Evolutionary conservation across 306 rosid genomes (phyloP), one percentile per base, ranked within the genome.

Genomic region (Alnus glutinosa): DNA sequence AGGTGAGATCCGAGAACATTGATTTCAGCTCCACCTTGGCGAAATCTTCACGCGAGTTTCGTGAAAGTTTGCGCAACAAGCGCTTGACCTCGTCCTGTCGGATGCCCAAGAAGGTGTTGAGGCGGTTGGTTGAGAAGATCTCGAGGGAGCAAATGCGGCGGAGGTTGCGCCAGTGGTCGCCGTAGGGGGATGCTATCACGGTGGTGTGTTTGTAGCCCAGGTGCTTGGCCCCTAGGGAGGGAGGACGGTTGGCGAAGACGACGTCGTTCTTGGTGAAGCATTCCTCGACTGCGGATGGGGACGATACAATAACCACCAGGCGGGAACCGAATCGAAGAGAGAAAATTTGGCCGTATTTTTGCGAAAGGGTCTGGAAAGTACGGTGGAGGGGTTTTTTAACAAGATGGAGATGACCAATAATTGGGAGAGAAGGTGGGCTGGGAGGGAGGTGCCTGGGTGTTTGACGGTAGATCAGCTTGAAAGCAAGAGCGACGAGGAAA

Each of bases 121-220:
- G 76, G 1, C 88, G 79, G 14, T 32, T 51, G 8, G 85, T 11
- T 18, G 95, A 92, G 78, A 89, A 88, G 51, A 93, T 88, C 71
- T 93, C 94, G 0, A 83, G 30, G 2, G 92, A 28, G 49, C 89
- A 77, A 0, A 93, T 87, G 32, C 94, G 94, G n/a, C 96, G 97
- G 1, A 89, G 58, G 87, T 89, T 93, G 23, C 94, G 94, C 97
- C 97, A 93, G 73, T 88, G 94, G 30, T 91, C 96, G 5, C 96
- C 96, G 54, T 91, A 87, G 1, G 92, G 68, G 1, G 97, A 1
- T 1, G 39, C 0, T 0, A 63, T 1, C 0, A 93, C 0, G 2
- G 59, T 76, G 74, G 94, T 88, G 75, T 74, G 9, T 86, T 90
- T 61, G 71, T 81, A 93, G 67, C 59, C 86, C 0, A 90, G 0